Evolutionary conservation across 2,329 filamentous ascomycete genomes (phyloP), one percentile per base, ranked within the genome.

Genomic region (Camillea tinctor): DNA sequence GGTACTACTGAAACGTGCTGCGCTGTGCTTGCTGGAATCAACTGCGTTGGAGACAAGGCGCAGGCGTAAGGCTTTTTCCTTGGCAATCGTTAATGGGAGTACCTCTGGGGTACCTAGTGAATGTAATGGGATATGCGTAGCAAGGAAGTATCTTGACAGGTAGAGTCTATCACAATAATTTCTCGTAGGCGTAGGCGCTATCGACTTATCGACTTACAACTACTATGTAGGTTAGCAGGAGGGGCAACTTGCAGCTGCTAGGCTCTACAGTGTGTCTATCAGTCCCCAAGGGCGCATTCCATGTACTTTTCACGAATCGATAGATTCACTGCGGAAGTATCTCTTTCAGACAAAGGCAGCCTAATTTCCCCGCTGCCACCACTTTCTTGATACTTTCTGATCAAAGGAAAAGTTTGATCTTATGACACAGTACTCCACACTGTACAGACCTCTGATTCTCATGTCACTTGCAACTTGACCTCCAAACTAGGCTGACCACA

Each of bases 181-280:
- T n/a, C n/a, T n/a, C n/a, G n/a, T n/a, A n/a, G n/a, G n/a, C n/a
- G n/a, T n/a, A n/a, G n/a, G n/a, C n/a, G n/a, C n/a, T n/a, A n/a
- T n/a, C n/a, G n/a, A n/a, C n/a, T n/a, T n/a, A n/a, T n/a, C n/a
- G n/a, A n/a, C n/a, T n/a, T n/a, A n/a, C n/a, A n/a, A n/a, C n/a
- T n/a, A n/a, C n/a, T n/a, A n/a, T n/a, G n/a, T n/a, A n/a, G n/a
- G n/a, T 13, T 11, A 24, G 36, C 22, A 52, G 30, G 60, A 59
- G 62, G 62, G 60, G 62, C 58, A 64, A 51, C 56, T 40, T 44
- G 52, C 57, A 64, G 56, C 54, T 58, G 54, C 51, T 52, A 53
- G 23, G 22, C 49, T 17, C 19, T 19, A 50, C 49, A 44, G 36
- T 44, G 36, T 44, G 36, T 5, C 2, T 2, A 44, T 11, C n/a